These are phyloP conservation scores for Abelmoschus esculentus DNA, from an alignment of 345 rosid species.

Conservation along the genomic window DNA sequence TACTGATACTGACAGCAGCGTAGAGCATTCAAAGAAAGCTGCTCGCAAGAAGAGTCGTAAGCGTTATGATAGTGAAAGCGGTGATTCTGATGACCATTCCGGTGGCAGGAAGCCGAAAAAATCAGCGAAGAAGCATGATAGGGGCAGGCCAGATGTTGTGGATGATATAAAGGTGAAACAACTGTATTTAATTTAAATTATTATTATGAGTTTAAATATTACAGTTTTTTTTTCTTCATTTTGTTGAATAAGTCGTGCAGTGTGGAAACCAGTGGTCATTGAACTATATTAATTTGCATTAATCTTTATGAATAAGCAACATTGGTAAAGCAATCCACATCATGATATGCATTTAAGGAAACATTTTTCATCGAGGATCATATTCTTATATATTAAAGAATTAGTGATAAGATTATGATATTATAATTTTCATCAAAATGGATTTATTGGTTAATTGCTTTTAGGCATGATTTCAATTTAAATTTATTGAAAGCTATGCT, in stretches of 20 bases:
- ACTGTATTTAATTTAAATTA: not conserved
- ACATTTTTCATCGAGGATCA: too few relatives aligned
- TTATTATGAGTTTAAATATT: not conserved
- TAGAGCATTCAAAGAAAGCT: constrained; percentile 25
- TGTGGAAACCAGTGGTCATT: constrained; percentile 29
- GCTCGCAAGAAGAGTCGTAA: constrained; percentile 31
- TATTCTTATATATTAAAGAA: not conserved
- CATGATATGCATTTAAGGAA: not conserved
- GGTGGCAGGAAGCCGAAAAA: constrained; percentile 24
- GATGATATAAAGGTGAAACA: not conserved
- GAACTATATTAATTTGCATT: constrained; percentile 24
- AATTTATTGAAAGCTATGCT: not conserved
- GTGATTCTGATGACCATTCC: constrained; percentile 27
- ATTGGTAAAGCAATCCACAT: not conserved
- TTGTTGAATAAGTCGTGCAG: constrained; percentile 23
- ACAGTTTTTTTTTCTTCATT: not conserved
- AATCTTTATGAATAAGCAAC: not conserved
- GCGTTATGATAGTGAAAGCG: constrained; percentile 26
- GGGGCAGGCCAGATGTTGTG: not conserved
- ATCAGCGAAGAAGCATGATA: constrained; percentile 24
- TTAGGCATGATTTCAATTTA: not conserved
- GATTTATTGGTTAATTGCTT: not conserved
- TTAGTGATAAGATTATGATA: not conserved
- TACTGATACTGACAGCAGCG: constrained; percentile 42
- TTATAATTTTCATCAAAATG: not conserved